Evolutionary conservation across 1,139 yeast species (phyloP).

Genomic region (Hansenula anomala): DNA sequence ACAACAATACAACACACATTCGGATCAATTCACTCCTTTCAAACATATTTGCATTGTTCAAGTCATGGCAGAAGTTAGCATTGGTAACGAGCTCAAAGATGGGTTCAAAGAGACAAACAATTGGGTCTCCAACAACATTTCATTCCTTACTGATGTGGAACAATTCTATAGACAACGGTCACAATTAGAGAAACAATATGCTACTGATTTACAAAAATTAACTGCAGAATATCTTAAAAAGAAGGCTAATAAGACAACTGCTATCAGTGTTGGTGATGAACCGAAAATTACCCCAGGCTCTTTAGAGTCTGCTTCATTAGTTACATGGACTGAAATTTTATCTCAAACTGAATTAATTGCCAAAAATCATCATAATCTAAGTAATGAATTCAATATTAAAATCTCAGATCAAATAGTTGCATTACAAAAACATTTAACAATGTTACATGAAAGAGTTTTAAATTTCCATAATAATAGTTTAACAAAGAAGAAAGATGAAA

Average conservation of each 20-base stretch:
- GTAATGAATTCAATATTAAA: constrained; percentile 57
- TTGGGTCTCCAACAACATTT: constrained; percentile 73
- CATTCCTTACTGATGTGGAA: constrained; percentile 76
- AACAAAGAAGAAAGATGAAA: constrained; percentile 49
- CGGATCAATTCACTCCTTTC: too few species aligned
- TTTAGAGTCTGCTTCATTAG: constrained; percentile 83
- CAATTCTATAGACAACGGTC: constrained; percentile 83
- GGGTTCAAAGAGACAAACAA: constrained; percentile 69
- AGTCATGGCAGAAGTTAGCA: constrained; percentile 24
- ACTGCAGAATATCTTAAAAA: constrained; percentile 69
- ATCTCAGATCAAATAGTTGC: constrained; percentile 60
- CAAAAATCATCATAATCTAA: constrained; percentile 55
- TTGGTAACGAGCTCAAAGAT: constrained; percentile 75
- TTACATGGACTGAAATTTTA: constrained; percentile 89
- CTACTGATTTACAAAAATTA: constrained; percentile 59
- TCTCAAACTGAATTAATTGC: constrained; percentile 82
- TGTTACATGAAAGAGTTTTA: constrained; percentile 51
- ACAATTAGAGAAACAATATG: constrained; percentile 75
- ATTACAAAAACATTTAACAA: constrained; percentile 49
- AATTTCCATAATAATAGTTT: constrained; percentile 52
- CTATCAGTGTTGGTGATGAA: constrained; percentile 81
- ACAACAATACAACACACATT: too few species aligned
- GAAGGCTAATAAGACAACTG: constrained; percentile 65
- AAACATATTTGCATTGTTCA: too few species aligned
- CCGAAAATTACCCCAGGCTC: constrained; percentile 96